Evolutionary conservation across 1,139 yeast species (phyloP), one percentile per base, ranked within the genome.

Genomic region (Geotrichum candidum): DNA sequence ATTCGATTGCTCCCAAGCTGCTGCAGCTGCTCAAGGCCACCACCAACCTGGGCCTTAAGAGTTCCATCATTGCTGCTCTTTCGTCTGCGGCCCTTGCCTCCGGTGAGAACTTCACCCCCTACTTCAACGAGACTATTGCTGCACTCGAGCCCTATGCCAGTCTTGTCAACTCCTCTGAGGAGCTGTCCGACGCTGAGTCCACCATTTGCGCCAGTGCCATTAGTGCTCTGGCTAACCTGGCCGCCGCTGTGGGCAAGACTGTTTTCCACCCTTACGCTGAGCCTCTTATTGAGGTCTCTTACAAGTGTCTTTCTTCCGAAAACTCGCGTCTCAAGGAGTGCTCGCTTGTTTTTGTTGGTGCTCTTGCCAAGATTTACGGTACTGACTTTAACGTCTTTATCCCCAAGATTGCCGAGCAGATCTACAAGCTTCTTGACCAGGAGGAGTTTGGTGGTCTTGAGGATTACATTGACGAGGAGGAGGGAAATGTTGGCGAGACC

Each of bases 21-120:
- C 85, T 91, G 80, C 84, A 82, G 64, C 87, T 94, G 88, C 83
- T 94, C 70, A 79, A 80, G 68, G 85, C 87, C 51, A 75, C 81
- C 54, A 82, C 83, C 68, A 82, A 84, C 64, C 80, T 90, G 50
- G 82, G 88, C 55, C 83, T 94, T 73, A 90, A 88, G 78, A 82
- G 94, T 58, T 89, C 96, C 60, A 89, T 94, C 71, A 97, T 94
- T 64, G 89, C 96, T 62, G 97, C 98, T 51, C 88, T 94, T 73
- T 98, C 98, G 61, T 91, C 98, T 51, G 90, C 97, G 65, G 99
- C 99, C 51, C 91, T 87, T 71, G 96, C 99, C 61, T 86, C 96
- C 59, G 97, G 97, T 75, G 87, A 87, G 70, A 83, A 88, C 52
- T 94, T 90, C 77, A 79, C 83, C 65, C 98, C 98, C 65, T 94